Evolutionary conservation across 1,139 yeast genomes (phyloP), one percentile per base, ranked within the genome.

Genomic region (Pneumocystis jirovecii): DNA sequence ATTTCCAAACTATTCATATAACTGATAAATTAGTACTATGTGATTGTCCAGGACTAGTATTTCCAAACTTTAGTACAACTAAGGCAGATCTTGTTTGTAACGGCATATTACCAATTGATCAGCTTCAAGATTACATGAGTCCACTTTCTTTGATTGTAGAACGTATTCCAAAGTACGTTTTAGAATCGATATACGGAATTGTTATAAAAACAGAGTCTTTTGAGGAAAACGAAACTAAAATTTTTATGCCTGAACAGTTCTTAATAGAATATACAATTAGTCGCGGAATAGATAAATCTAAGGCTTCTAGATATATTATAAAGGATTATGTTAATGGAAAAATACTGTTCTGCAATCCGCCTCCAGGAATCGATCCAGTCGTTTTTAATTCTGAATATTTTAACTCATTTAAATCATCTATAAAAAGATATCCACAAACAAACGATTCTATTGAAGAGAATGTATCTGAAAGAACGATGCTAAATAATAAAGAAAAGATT

Each of bases 21-120:
- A 85, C 96, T 0, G 87, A 87, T 63, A 81, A 86, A 61, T 95
- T 93, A 8, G 81, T 89, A 70, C 80, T 95, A 65, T 93, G 98
- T 77, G 99, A 95, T 81, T 95, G 99, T 81, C 99, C 99, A 1
- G 99, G 99, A 81, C 81, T 95, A 70, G 99, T 95, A 31, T 95
- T 95, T 80, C 98, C 99, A 45, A 95, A 93, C 74, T 95, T 93
- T 75, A 97, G 98, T 25, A 88, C 88, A 74, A 89, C 97, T 35
- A 90, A 91, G 73, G 97, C 96, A 71, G 99, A 95, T 73, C 82
- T 95, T 72, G 98, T 95, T 0, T 90, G 97, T 79, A 89, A 90
- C 73, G 99, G 99, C 81, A 96, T 95, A 12, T 81, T 95, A 67
- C 98, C 99, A 29, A 93, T 95, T 72, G 98, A 95, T 78, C 98